Evolutionary conservation across 1,284 basidiomycete genomes (phyloP), one percentile per base, ranked within the genome.

Genomic region (Laetiporus sulphureus): DNA sequence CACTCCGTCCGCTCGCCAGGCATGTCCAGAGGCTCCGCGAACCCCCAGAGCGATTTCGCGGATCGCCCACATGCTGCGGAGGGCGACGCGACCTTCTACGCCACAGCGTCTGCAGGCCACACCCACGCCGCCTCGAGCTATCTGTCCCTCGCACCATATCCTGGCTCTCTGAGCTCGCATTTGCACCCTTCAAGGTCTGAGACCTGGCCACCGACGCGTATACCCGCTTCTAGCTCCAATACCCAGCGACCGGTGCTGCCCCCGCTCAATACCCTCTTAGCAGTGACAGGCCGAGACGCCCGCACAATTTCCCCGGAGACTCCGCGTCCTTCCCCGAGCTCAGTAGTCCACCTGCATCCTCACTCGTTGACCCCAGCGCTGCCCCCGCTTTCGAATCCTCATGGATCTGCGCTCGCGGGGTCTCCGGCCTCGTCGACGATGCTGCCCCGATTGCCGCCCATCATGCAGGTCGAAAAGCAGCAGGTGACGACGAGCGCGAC

Each of bases 401-500:
- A 19, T 15, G 13, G 32, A 7, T 12, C 38, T 24, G 13, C 22
- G 27, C n/a, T 27, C 18, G 23, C 21, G 20, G 7, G n/a, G 23
- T 15, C 42, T 21, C 6, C 19, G 30, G 6, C 21, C 30, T 6
- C 18, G 32, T 10, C 41, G 30, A 13, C 27, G 49, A 44, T 15
- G 45, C 71, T 83, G 4, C 77, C 82, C 2, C 75, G 85, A 37
- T 68, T 90, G 5, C 87, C 86, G 27, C 87, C 84, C 38, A 89
- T 90, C 56, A 65, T 87, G 29, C 86, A 88, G 60, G 86, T 93
- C 35, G 87, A 92, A 65, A 91, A 90, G 64, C 83, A 89, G 67
- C 88, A 91, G 63, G 93, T 96, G 31, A 96, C 93, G 24, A 94
- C 91, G 23, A 83, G 84, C 34, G 93, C 93, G n/a, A 96, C 93